Evolutionary conservation across 2,329 filamentous ascomycete genomes (phyloP).

Genomic region (Domatiomyces globalis): DNA sequence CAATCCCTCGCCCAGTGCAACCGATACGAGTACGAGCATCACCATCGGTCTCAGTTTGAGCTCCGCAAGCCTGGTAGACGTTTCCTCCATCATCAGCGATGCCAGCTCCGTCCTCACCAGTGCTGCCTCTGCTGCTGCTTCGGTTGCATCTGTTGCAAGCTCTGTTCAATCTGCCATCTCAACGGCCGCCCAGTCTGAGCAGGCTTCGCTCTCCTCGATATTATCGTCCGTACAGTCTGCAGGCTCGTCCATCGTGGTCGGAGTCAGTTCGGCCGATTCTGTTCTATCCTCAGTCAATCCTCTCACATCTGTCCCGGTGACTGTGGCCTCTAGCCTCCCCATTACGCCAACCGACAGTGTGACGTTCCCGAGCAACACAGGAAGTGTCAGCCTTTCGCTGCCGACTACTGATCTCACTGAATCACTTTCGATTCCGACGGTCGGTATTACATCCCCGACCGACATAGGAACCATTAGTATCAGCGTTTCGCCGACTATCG

Average conservation of each 20-base stretch:
- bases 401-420: not conserved
- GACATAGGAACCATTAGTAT: not conserved
- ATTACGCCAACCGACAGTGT: not conserved
- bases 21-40: not conserved
- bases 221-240: constrained; percentile 10
- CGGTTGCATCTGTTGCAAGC: constrained; percentile 11
- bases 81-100: constrained; percentile 1
- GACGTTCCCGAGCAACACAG: not conserved
- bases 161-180: constrained; percentile 9
- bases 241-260: constrained; percentile 9
- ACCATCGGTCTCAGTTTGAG: not conserved
- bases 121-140: constrained; percentile 9
- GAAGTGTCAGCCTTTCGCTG: not conserved
- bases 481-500: not conserved
- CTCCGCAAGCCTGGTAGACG: not conserved
- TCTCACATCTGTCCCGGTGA: constrained; percentile 2
- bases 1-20: not conserved
- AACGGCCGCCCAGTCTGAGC: constrained; percentile 8
- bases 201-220: constrained; percentile 10
- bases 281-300: constrained; percentile 5
- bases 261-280: constrained; percentile 8
- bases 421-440: not conserved
- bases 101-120: constrained; percentile 7
- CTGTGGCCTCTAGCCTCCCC: not conserved
- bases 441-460: not conserved